Evolutionary conservation across 1,284 basidiomycete species (phyloP).

Genomic region (Malassezia cuniculi): DNA sequence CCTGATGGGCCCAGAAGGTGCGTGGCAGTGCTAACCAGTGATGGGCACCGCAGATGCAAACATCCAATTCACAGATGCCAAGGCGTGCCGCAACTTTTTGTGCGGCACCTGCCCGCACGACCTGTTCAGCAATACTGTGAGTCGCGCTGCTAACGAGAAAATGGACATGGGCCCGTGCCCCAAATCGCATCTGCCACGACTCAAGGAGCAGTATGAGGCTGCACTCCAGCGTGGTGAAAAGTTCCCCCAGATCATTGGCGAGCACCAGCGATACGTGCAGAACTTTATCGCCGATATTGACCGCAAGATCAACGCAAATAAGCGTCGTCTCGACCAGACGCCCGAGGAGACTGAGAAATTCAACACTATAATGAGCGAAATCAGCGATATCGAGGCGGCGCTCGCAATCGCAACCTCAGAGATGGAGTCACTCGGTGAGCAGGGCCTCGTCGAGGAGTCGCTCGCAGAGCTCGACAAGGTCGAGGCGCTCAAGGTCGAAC

Average conservation of each 20-base stretch:
- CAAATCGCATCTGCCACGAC: conserved; percentile 83
- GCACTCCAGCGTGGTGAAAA: conserved; percentile 56
- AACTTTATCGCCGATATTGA: conserved; percentile 96
- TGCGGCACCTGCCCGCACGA: conserved; percentile 96
- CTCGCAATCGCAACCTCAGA: conserved; percentile 97
- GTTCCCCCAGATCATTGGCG: conserved; percentile 37
- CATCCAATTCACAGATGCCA: conserved; percentile 86
- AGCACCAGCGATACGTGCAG: conserved; percentile 84
- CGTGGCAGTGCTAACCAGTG: conserved; percentile 14
- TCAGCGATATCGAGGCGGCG: conserved; percentile 94
- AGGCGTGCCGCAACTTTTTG: conserved; percentile 97
- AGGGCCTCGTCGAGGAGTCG: conserved; percentile 94
- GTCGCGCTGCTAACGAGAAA: conserved; percentile 56
- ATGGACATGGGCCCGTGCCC: conserved; percentile 98
- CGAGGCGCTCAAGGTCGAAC: conserved; percentile 91
- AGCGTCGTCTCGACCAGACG: conserved; percentile 91
- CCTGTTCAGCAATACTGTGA: conserved; percentile 91
- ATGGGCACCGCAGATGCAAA: conserved; percentile 47
- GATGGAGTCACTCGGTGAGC: conserved; percentile 90
- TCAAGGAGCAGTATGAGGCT: conserved; percentile 78
- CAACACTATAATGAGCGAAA: conserved; percentile 96
- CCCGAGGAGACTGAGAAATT: conserved; percentile 99
- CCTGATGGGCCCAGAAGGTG: conserved; percentile 44
- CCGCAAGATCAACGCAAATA: conserved; percentile 80
- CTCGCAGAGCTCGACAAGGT: conserved; percentile 95